phyloP scores from a whole-genome alignment of 2,329 filamentous ascomycete species.

The Sporothrix pseudoabietina region DNA sequence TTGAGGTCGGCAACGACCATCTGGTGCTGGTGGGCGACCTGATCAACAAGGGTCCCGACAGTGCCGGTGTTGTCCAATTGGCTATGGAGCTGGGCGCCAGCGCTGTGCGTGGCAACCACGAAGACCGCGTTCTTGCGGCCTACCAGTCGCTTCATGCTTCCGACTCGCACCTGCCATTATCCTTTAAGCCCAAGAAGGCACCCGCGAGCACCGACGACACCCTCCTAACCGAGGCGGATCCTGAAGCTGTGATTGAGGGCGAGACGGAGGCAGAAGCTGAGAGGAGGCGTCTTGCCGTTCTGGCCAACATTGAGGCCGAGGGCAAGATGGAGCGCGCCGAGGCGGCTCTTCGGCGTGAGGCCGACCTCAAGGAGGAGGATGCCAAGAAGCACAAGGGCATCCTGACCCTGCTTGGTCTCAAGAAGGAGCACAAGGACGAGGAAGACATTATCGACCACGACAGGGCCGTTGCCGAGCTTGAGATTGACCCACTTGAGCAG shows the following conservation, averaged over 20 bases:
- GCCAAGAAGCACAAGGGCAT: constrained; percentile 17
- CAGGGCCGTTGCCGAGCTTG: constrained; percentile 22
- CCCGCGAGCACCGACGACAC: background rate
- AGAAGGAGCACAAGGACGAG: constrained; percentile 24
- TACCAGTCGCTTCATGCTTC: constrained; percentile 46
- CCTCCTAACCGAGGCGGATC: background rate
- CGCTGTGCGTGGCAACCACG: constrained; percentile 88
- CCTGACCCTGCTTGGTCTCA: background rate
- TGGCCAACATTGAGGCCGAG: constrained; percentile 30
- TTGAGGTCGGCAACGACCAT: constrained; percentile 66
- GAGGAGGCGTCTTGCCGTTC: background rate
- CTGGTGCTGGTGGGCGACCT: constrained; percentile 77
- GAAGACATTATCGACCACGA: constrained; percentile 31
- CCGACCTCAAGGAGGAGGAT: constrained; percentile 31
- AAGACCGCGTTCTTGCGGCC: constrained; percentile 78
- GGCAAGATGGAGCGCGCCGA: constrained; percentile 29
- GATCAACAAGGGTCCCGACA: constrained; percentile 85
- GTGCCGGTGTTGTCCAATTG: constrained; percentile 72
- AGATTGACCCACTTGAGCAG: constrained; percentile 29
- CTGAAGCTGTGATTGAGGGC: constrained; percentile 9
- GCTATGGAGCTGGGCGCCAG: constrained; percentile 74
- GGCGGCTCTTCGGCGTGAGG: constrained; percentile 36
- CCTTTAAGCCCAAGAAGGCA: background rate
- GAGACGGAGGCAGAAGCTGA: constrained; percentile 29
- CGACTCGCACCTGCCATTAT: background rate